Evolutionary conservation across 345 rosid genomes (phyloP).

Genomic region (Cardiospermum halicacabum): DNA sequence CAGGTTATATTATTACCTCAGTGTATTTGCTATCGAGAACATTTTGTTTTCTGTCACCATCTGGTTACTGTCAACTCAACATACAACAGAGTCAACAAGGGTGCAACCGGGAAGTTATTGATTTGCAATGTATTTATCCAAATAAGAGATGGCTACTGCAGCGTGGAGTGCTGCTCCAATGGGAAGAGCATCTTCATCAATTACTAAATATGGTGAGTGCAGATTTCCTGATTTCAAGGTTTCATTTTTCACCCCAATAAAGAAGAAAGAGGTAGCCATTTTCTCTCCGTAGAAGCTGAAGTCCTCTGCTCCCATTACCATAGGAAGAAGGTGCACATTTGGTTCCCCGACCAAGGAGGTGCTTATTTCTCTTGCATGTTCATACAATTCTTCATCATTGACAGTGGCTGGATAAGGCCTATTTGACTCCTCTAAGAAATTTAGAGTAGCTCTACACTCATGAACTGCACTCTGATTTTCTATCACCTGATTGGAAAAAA

Average conservation of each 20-base stretch:
- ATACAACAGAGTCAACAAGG: neutral
- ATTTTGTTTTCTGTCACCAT: no score
- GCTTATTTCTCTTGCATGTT: constrained; percentile 49
- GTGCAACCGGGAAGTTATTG: constrained; percentile 3
- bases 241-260: constrained; percentile 32
- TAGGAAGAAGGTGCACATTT: constrained; percentile 27
- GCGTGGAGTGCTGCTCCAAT: constrained; percentile 57
- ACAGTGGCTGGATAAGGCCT: constrained; percentile 53
- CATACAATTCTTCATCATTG: constrained; percentile 46
- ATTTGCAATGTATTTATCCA: constrained; percentile 19
- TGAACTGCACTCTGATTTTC: constrained; percentile 63
- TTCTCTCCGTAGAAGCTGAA: constrained; percentile 51
- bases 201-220: constrained; percentile 40
- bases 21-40: no score
- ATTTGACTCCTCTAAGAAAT: constrained; percentile 42
- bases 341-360: constrained; percentile 45
- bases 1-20: no score
- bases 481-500: constrained; percentile 33
- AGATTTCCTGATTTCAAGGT: constrained; percentile 1
- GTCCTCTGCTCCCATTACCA: constrained; percentile 56
- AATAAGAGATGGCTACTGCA: constrained; percentile 47
- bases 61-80: no score
- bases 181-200: constrained; percentile 50
- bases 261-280: constrained; percentile 42
- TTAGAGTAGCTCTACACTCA: constrained; percentile 43